Evolutionary conservation across 257 asterid genomes (phyloP).

Genomic region (Agastache rugosa): DNA sequence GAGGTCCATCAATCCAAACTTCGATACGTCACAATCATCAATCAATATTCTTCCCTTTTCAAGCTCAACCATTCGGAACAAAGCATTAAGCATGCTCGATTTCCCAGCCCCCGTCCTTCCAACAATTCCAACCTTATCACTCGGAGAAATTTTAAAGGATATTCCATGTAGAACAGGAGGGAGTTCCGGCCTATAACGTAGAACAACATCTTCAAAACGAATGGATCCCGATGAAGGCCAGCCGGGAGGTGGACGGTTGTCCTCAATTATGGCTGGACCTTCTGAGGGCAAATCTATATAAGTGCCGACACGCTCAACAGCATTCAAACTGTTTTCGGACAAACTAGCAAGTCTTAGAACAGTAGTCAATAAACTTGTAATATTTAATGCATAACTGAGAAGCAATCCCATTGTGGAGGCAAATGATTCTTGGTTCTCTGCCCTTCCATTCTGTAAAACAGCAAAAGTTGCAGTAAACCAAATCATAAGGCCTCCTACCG

Average conservation of each 20-base stretch:
- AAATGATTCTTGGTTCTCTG: conserved; percentile 82
- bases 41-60: conserved; percentile 82
- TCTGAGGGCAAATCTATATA: conserved; percentile 89
- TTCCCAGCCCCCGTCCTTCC: conserved; percentile 99
- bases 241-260: conserved; percentile 90
- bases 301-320: conserved; percentile 93
- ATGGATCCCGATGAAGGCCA: conserved; percentile 96
- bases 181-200: conserved; percentile 94
- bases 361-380: conserved; percentile 76
- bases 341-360: conserved; percentile 91
- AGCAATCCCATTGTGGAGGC: conserved; percentile 99
- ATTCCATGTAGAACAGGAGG: conserved; percentile 94
- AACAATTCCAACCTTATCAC: conserved; percentile 93
- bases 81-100: conserved; percentile 96
- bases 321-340: conserved; percentile 92
- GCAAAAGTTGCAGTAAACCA: conserved; percentile 99
- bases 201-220: conserved; percentile 74
- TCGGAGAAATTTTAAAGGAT: conserved; percentile 79
- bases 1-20: conserved; percentile 85
- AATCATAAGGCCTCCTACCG: conserved; percentile 94
- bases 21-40: conserved; percentile 77
- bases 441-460: conserved; percentile 87
- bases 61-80: conserved; percentile 89
- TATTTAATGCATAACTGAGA: conserved; percentile 86
- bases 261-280: conserved; percentile 68